Evolutionary conservation across 768 basidiomycete genomes (phyloP), one percentile per base, ranked within the genome.

Genomic region (Phylloporus sp.): DNA sequence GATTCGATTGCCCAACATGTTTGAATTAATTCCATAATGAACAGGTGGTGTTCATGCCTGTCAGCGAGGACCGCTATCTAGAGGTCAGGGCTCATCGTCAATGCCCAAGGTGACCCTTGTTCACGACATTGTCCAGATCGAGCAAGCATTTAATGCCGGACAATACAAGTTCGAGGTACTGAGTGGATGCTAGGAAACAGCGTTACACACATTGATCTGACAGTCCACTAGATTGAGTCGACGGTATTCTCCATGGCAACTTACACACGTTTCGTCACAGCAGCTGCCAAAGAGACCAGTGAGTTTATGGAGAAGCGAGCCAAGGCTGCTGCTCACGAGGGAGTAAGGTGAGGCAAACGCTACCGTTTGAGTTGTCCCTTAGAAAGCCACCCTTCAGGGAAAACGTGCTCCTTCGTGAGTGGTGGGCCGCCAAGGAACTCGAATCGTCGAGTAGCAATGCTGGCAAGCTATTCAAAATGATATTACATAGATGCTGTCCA

Each of bases 231-330:
- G 31, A 31, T 31, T 12, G 31, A 31, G 12, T 12, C 31, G 3
- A 71, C 71, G 0, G 68, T 64, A 1, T 81, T 87, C 56, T 83
- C 80, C 9, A 78, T 85, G 71, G 61, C 64, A 9, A 70, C 76
- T 6, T 79, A 86, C 54, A 69, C 54, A 69, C 32, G 52, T 1
- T 81, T 82, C 53, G 59, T 73, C 2, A 55, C 67, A 4, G 67
- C 69, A 0, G 73, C 82, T 18, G 63, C 67, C 4, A 65, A 66
- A 0, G 79, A 84, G 50, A 63, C 78, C 1, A 47, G 54, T 2
- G 59, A 55, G 27, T 81, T 82, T 61, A 73, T 72, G 31, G 53
- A 57, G n/a, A 65, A 59, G 29, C 80, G 80, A 48, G 62, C 62
- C 0, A 49, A 57, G 22, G 77, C 63, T 0, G 73, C 72, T 5